Evolutionary conservation across 108 stramenopile species (phyloP), one percentile per base, ranked within the genome.

Genomic region (Poteriospumella lacustris): DNA sequence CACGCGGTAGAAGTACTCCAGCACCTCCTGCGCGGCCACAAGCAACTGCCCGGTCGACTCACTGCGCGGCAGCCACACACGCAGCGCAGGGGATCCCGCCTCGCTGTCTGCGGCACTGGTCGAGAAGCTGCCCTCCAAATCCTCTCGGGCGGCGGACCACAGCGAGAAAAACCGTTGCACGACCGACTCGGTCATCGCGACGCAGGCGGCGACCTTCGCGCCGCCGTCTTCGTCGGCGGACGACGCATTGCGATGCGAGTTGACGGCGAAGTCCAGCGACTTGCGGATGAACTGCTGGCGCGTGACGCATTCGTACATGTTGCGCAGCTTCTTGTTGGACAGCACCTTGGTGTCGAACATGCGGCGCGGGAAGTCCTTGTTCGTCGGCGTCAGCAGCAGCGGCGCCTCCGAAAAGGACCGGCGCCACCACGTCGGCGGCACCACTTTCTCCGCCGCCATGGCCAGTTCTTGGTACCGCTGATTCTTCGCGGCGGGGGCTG

Each of bases 231-330:
- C 36, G 36, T 3, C 36, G 5, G 60, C 28, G 28, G 60, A 64
- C 5, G 60, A 34, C 19, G 9, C 15, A 15, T 52, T 9, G 9
- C 19, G 47, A 9, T 52, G 47, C 47, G 9, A 19, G 47, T 52
- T 52, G 19, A 15, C 47, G 24, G 28, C 36, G 5, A 19, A 19
- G 36, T 5, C 9, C 28, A 24, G 3, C 5, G 60, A 64, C 36
- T 64, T 64, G 12, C 60, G 3, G 9, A 64, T 64, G 24, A 64
- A 64, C 31, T 19, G 15, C 36, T 64, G 60, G 9, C 60, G 15
- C 24, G 60, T 64, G 15, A 64, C 60, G 36, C 60, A 64, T 64
- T 64, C 33, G 36, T 64, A 64, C 3, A 64, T 64, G 31, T 64
- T 64, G 9, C 36, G 28, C 31, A 64, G 36, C 31, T 64, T 64